Evolutionary conservation across 2,329 filamentous ascomycete genomes (phyloP).

Genomic region (Dactylonectria estremocensis): DNA sequence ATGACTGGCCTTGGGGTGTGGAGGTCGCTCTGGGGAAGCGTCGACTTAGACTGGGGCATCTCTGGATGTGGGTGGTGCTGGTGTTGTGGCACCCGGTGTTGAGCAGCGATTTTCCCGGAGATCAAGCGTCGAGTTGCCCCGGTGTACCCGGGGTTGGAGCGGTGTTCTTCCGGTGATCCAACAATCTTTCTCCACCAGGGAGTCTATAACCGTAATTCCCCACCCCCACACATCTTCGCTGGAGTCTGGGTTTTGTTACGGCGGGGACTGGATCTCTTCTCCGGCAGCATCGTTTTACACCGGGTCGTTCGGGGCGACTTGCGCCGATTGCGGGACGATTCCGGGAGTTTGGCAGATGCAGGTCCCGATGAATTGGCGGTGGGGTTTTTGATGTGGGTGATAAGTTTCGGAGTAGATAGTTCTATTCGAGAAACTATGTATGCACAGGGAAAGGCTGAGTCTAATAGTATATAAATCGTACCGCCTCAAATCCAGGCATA

Average conservation of each 20-base stretch:
- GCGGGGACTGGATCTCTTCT: neutral
- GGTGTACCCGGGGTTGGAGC: slow-evolving; percentile 12
- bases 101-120: slow-evolving; percentile 3
- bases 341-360: slow-evolving; percentile 15
- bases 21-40: slow-evolving; percentile 27
- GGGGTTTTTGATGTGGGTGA: neutral
- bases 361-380: slow-evolving; percentile 28
- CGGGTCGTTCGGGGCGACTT: neutral
- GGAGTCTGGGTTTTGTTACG: neutral
- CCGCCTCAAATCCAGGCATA: neutral
- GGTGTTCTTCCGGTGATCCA: slow-evolving; percentile 1
- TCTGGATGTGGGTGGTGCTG: slow-evolving; percentile 12
- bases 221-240: neutral
- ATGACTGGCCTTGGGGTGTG: slow-evolving; percentile 15
- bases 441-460: no score
- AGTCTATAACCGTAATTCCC: slow-evolving; percentile 6
- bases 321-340: slow-evolving; percentile 12
- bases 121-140: neutral
- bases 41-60: slow-evolving; percentile 17
- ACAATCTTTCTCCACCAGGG: slow-evolving; percentile 6
- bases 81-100: slow-evolving; percentile 17
- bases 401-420: neutral
- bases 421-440: no score
- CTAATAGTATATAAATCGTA: neutral
- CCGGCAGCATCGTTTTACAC: neutral